phyloP scores from a whole-genome alignment of 108 stramenopile species.

The Pseudonitzschia multiseries region DNA sequence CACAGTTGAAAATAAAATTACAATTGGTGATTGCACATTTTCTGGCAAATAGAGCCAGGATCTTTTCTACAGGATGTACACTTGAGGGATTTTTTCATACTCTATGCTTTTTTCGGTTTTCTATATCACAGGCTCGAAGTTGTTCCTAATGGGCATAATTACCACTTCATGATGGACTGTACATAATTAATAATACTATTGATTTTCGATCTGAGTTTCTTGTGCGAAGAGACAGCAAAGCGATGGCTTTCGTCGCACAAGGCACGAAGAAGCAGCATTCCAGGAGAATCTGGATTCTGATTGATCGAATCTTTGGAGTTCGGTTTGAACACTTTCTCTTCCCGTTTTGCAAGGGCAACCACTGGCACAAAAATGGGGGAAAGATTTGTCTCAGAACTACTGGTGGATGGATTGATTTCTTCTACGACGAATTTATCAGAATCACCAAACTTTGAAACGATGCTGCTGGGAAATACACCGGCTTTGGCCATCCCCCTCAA shows the following conservation, averaged over 20 bases:
- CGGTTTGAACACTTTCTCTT: constrained; percentile 50
- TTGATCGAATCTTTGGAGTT: constrained; percentile 39
- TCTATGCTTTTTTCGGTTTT: no score
- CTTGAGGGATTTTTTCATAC: no score
- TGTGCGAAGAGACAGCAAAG: constrained; percentile 45
- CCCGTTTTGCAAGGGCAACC: constrained; percentile 50
- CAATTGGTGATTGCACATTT: no score
- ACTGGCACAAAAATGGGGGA: constrained; percentile 35
- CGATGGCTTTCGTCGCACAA: constrained; percentile 74
- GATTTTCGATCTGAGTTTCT: constrained; percentile 1
- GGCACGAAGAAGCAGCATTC: constrained; percentile 52
- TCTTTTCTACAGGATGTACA: no score
- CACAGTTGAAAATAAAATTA: no score
- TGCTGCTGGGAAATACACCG: constrained; percentile 23
- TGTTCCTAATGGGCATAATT: no score
- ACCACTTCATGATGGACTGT: no score
- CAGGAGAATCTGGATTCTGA: constrained; percentile 46
- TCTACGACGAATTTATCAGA: not conserved
- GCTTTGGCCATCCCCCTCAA: constrained; percentile 59
- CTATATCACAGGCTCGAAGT: no score
- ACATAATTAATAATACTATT: not conserved
- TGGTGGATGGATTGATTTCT: not conserved
- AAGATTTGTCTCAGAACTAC: not conserved
- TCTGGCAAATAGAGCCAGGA: no score
- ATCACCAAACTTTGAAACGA: not conserved